phyloP scores from a whole-genome alignment of 495 filamentous ascomycete species.

The Podospora anserina region DNA sequence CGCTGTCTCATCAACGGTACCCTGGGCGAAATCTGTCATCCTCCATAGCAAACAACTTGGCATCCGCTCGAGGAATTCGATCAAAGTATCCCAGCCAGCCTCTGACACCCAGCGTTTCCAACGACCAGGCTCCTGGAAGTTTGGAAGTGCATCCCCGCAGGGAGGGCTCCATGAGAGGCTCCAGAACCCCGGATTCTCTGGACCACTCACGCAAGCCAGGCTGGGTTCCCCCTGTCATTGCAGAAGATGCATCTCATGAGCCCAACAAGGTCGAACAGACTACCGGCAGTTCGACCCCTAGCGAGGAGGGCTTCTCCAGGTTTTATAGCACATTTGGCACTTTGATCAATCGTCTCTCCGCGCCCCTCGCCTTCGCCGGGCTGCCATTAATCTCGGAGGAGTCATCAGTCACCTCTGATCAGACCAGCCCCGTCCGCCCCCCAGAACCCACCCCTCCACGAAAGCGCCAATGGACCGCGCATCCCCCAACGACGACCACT shows the following conservation, averaged over 20 bases:
- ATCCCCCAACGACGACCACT: constrained; percentile 26
- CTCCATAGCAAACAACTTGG: constrained; percentile 88
- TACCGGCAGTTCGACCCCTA: constrained; percentile 18
- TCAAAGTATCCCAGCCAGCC: constrained; percentile 61
- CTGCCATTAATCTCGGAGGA: constrained; percentile 69
- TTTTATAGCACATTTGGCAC: constrained; percentile 89
- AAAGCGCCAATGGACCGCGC: constrained; percentile 39
- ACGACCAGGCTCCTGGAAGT: constrained; percentile 71
- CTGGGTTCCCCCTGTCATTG: constrained; percentile 40
- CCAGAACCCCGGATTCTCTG: constrained; percentile 34
- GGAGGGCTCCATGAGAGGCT: constrained; percentile 38
- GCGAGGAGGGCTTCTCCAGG: constrained; percentile 78
- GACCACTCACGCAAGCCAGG: constrained; percentile 41
- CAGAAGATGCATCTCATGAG: constrained; percentile 28
- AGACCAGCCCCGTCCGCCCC: constrained; percentile 28
- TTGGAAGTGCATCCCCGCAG: constrained; percentile 57
- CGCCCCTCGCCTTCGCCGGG: constrained; percentile 86
- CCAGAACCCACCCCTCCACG: constrained; percentile 29
- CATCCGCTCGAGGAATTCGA: constrained; percentile 83
- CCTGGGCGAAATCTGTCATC: constrained; percentile 66
- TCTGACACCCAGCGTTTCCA: constrained; percentile 66
- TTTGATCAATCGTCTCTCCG: constrained; percentile 77
- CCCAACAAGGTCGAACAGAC: not conserved
- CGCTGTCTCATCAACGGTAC: constrained; percentile 46
- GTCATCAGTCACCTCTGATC: constrained; percentile 21